These are phyloP conservation scores for Claviceps capensis DNA, from an alignment of 2,329 filamentous ascomycete species.

Conservation along the genomic window DNA sequence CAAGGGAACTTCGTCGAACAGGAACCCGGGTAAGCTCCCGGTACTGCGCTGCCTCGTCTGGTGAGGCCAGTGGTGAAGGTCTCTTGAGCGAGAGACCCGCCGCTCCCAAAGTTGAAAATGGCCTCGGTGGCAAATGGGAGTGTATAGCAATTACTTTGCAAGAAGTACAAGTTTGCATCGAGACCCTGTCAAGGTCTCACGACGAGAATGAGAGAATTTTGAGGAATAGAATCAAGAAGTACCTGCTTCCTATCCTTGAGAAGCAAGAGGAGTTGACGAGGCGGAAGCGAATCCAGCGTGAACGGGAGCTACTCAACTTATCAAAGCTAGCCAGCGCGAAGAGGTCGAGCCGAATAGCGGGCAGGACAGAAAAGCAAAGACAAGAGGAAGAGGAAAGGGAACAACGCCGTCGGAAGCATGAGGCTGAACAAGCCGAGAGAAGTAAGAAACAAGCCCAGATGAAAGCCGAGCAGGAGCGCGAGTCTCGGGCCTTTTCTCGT, in stretches of 20 bases:
- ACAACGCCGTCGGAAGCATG: slow-evolving; percentile 36
- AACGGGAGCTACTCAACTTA: slow-evolving; percentile 68
- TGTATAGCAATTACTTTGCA: slow-evolving; percentile 71
- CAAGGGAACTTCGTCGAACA: slow-evolving; percentile 35
- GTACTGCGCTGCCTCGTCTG: slow-evolving; percentile 38
- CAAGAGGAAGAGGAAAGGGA: slow-evolving; percentile 58
- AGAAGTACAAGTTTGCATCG: slow-evolving; percentile 62
- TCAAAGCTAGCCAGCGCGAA: slow-evolving; percentile 90
- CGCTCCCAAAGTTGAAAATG: slow-evolving; percentile 29
- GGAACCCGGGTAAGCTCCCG: slow-evolving; percentile 58
- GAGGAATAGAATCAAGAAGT: slow-evolving; percentile 54
- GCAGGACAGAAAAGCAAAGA: slow-evolving; percentile 65
- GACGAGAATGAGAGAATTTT: slow-evolving; percentile 78
- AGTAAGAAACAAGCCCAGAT: slow-evolving; percentile 50
- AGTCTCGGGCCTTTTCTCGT: slow-evolving; percentile 67
- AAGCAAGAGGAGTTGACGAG: slow-evolving; percentile 65
- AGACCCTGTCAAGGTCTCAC: slow-evolving; percentile 57
- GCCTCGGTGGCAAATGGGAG: slow-evolving; percentile 75
- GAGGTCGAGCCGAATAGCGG: slow-evolving; percentile 77
- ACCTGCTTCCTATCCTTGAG: slow-evolving; percentile 75
- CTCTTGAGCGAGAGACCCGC: slow-evolving; percentile 14
- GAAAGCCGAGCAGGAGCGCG: slow-evolving; percentile 57
- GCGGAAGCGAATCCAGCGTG: slow-evolving; percentile 49
- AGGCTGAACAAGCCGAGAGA: slow-evolving; percentile 49
- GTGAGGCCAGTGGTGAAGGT: slow-evolving; percentile 15